Evolutionary conservation across 768 basidiomycete genomes (phyloP), one percentile per base, ranked within the genome.

Genomic region (Lentinula boryana): DNA sequence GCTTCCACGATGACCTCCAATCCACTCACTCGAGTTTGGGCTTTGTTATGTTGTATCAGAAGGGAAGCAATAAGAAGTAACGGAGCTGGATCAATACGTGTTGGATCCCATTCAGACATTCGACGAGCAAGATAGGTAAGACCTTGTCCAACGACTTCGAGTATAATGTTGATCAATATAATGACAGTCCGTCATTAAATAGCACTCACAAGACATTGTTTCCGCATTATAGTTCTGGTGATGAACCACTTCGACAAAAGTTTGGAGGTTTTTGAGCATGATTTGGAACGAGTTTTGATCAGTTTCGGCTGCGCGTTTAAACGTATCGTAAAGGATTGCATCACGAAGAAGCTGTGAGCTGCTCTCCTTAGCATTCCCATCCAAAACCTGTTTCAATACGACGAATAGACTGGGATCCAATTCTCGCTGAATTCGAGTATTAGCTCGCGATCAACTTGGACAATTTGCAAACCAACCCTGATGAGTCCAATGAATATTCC

Each of bases 1-100:
- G 21, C 33, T 44, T 62, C 53, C 27, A 40, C 56, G 38, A 35
- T 46, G 56, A 32, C 31, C 15, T 32, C 49, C 40, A 58, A 21
- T 27, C 35, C 2, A 69, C 76, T 60, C 62, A 88, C 89, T 61
- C 82, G 76, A 66, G 77, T 79, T 49, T 82, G 75, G 21, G 77
- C 70, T 68, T 84, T 84, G 71, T 89, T 87, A 66, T 84, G 78
- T 60, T 84, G 78, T 13, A 88, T 73, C 33, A 91, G 74, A 13
- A 75, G 74, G 3, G 81, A 74, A 0, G 78, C 73, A 55, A 87
- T 80, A 3, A 69, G 53, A 16, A 91, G 65, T 9, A 90, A 66
- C 4, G 87, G 77, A 8, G 84, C 83, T 4, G 84, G 78, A 66
- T 90, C 81, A 58, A 85, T 50, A 4, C 38, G 76, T 12, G 76